Percentiles rank a stretch among this genome's conserved stretches.
Conservation (phyloP, 2,329 filamentous ascomycete species). For the Stemphylium beticola region DNA sequence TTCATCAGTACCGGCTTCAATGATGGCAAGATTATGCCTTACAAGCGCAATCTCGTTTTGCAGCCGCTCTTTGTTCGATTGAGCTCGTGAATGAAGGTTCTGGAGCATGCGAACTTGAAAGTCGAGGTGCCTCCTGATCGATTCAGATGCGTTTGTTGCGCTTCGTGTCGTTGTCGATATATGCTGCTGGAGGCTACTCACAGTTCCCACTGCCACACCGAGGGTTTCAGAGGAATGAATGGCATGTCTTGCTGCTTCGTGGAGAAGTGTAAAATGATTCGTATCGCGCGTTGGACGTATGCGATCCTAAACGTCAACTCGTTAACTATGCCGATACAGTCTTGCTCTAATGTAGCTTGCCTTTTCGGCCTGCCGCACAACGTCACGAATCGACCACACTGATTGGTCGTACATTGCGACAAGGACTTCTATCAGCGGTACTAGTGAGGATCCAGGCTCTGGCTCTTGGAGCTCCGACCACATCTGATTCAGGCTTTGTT, state of each 20-base stretch:
- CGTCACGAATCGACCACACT: conserved; percentile 24
- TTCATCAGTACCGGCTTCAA: not conserved
- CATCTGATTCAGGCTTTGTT: conserved; percentile 3
- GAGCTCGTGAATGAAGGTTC: conserved; percentile 13
- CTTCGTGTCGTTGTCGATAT: not conserved
- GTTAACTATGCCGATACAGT: no score
- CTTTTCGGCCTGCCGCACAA: conserved; percentile 20
- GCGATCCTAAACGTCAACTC: conserved; percentile 2
- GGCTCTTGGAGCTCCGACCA: conserved; percentile 2
- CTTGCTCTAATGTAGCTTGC: conserved; percentile 1
- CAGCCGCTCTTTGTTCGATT: conserved; percentile 25
- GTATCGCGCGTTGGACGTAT: not conserved
- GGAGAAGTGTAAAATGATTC: conserved; percentile 14
- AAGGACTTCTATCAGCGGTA: conserved; percentile 21
- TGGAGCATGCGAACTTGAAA: conserved; percentile 18
- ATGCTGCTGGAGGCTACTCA: conserved; percentile 12
- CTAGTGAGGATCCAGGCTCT: conserved; percentile 16
- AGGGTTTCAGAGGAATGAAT: conserved; percentile 25
- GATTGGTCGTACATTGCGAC: conserved; percentile 16
- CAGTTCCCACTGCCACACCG: conserved; percentile 11
- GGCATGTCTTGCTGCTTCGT: conserved; percentile 24
- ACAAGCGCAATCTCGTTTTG: conserved; percentile 28
- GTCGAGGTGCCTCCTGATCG: not conserved
- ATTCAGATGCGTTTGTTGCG: not conserved
- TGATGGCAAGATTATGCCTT: not conserved